Base-by-base conservation (phyloP, 805 yeast species). In the Sungouiozyma intestinalis region DNA sequence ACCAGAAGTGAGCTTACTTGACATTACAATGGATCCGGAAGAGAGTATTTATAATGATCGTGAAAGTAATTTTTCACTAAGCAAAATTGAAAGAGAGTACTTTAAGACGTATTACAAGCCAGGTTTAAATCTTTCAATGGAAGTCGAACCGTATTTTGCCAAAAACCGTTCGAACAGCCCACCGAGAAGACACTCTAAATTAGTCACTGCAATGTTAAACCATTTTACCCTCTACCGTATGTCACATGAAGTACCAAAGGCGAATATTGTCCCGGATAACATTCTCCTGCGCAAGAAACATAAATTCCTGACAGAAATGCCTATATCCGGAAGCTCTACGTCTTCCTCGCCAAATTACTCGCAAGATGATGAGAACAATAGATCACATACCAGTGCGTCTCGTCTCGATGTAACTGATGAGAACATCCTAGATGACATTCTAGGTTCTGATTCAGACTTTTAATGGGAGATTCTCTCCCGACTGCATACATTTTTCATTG, bases 381-480 rank as follows among this genome's bases (percentile, higher is more conserved):
- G 20, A 21, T 20, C 19, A 16, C 16, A 31, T 20, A 7, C 11
- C 7, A 17, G n/a, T 18, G 29, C 27, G 21, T 33, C 32, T 8
- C 16, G 21, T 16, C 15, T 3, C 17, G 43, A 42, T 15, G 8
- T 24, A 4, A 34, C 48, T 2, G 43, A 46, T n/a, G 49, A 46
- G 19, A 52, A 50, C 2, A 24, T 42, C 1, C 21, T 54, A 29
- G 48, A 48, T 24, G 51, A 52, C 18, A 24, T 55, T 2, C 35
- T 55, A 33, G 54, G 45, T 14, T 55, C 60, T 3, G 60, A 52
- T 27, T 55, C 59, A 15, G 60, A 55, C 42, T 53, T 55, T 36
- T 52, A 38, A 46, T 8, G 15, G 14, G 16, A 36, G 17, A 29
- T 33, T 27, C 34, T 17, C 3, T 17, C 24, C 24, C 31, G 15